These are phyloP conservation scores for Maudiozyma serrabonitensis DNA, from an alignment of 805 yeast genomes.

Conservation along the genomic window DNA sequence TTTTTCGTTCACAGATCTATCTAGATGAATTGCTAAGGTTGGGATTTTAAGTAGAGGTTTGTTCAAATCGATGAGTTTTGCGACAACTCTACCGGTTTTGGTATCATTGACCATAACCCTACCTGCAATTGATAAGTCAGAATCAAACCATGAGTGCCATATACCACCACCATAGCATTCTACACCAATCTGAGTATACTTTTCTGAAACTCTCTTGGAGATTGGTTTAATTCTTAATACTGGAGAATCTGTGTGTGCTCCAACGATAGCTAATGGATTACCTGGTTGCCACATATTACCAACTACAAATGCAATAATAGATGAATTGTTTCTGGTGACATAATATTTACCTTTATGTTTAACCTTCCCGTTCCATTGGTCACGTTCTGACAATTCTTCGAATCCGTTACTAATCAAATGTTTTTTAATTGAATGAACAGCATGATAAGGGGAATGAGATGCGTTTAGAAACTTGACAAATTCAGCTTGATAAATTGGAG, in stretches of 20 bases:
- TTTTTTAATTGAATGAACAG: slow-evolving; percentile 57
- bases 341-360: slow-evolving; percentile 57
- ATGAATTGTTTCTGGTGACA: slow-evolving; percentile 84
- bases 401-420: slow-evolving; percentile 56
- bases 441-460: slow-evolving; percentile 94
- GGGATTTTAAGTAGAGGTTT: slow-evolving; percentile 87
- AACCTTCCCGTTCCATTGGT: slow-evolving; percentile 53
- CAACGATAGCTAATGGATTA: slow-evolving; percentile 77
- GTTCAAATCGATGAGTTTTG: slow-evolving; percentile 68
- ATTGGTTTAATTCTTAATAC: slow-evolving; percentile 81
- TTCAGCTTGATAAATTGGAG: slow-evolving; percentile 32
- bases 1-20: slow-evolving; percentile 63
- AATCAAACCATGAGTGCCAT: slow-evolving; percentile 96
- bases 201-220: slow-evolving; percentile 59
- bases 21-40: slow-evolving; percentile 85
- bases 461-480: slow-evolving; percentile 70
- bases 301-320: slow-evolving; percentile 77
- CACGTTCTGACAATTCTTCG: slow-evolving; percentile 59
- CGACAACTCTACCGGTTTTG: slow-evolving; percentile 39
- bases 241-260: slow-evolving; percentile 96
- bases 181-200: slow-evolving; percentile 82
- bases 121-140: slow-evolving; percentile 88
- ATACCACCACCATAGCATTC: slow-evolving; percentile 94
- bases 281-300: slow-evolving; percentile 69
- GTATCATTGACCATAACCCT: slow-evolving; percentile 60